Conservation (phyloP, 2,329 filamentous ascomycete genomes). For the Fusarium sp. region DNA sequence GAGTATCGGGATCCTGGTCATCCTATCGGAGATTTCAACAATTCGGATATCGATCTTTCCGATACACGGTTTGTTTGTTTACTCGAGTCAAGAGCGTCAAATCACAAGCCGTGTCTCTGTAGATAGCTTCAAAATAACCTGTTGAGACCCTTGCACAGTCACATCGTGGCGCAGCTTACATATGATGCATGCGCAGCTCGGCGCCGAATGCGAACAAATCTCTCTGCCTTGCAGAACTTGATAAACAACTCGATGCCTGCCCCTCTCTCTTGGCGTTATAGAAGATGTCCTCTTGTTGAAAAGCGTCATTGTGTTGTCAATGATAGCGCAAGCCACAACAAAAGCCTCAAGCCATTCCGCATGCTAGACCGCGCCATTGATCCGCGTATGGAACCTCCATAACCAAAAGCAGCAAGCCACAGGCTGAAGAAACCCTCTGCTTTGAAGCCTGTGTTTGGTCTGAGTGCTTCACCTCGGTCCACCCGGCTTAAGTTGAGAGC, state of each 20-base stretch:
- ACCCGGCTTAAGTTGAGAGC: not conserved
- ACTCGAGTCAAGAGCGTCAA: constrained; percentile 1
- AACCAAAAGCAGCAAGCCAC: constrained; percentile 16
- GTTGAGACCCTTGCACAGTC: constrained; percentile 20
- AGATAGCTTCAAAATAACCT: constrained; percentile 12
- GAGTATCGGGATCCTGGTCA: not conserved
- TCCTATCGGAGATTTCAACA: constrained; percentile 36
- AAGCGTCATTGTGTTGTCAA: constrained; percentile 20
- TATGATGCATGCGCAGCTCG: constrained; percentile 16
- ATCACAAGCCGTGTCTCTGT: constrained; percentile 6
- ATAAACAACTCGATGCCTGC: not conserved
- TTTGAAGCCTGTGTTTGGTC: not conserved
- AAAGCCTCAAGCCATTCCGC: constrained; percentile 13
- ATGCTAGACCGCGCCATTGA: constrained; percentile 28
- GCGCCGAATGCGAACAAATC: constrained; percentile 5
- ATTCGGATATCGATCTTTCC: constrained; percentile 33
- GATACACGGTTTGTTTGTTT: constrained; percentile 32
- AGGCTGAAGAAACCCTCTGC: not conserved
- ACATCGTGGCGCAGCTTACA: constrained; percentile 27
- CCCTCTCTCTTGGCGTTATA: not conserved
- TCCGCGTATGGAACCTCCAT: constrained; percentile 4
- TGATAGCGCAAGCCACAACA: constrained; percentile 13
- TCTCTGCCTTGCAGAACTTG: constrained; percentile 16
- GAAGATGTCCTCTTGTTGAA: not conserved
- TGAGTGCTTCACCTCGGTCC: constrained; percentile 6